Evolutionary conservation across 2,329 filamentous ascomycete species (phyloP), one percentile per base, ranked within the genome.

Genomic region (Cryphonectria parasitica): DNA sequence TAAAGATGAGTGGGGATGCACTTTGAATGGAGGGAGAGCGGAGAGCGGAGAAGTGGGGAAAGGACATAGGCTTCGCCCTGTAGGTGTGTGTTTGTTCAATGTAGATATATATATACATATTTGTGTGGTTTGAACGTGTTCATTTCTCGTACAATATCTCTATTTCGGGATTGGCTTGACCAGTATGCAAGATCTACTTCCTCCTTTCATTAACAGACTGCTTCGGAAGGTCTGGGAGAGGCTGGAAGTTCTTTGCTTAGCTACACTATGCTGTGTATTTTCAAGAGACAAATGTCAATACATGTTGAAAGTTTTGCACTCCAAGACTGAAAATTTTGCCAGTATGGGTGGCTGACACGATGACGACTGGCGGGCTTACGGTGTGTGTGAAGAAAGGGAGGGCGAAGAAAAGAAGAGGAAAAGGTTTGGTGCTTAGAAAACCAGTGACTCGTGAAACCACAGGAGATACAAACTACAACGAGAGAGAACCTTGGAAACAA

Each of bases 111-210:
- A 49, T 3, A 36, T 11, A 11, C 13, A 39, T 39, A 39, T n/a
- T 49, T 22, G 28, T 61, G 31, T 39, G 58, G 34, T 45, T 68
- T 71, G 61, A 60, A 43, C 64, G 52, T 70, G 22, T 65, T 65
- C 60, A 62, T 19, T 70, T 72, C 64, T 70, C 67, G 70, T 71
- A 71, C 65, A 67, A 65, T 70, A 67, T 43, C 69, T 69, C 64
- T 45, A n/a, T 39, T 39, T n/a, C 31, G 67, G 67, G 62, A 34
- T 28, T 60, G 45, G 58, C n/a, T 66, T 28, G 22, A 28, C 15
- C n/a, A 45, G 7, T 31, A 43, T 19, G 39, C 61, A 25, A 31
- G 61, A 45, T 31, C 34, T 6, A 25, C 19, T 39, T 41, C 4
- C 10, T 39, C 10, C 0, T 22, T 0, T n/a, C 45, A 10, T 49